Conservation (phyloP, 2,329 filamentous ascomycete genomes). For the Fusarium sp. region DNA sequence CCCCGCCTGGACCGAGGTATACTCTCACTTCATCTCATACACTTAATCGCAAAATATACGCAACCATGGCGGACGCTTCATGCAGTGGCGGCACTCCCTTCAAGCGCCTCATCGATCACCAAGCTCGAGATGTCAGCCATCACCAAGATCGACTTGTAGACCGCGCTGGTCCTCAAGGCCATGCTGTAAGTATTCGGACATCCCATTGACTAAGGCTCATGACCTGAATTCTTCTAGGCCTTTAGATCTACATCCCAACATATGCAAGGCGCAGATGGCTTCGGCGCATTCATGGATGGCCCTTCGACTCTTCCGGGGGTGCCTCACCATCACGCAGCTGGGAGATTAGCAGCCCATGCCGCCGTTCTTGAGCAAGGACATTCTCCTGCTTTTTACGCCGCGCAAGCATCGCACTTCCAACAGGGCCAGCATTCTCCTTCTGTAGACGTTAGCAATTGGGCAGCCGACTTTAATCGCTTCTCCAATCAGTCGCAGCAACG, state of each 20-base stretch:
- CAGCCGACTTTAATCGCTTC: constrained; percentile 53
- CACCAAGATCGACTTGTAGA: constrained; percentile 55
- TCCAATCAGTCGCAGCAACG: constrained; percentile 43
- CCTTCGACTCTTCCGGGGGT: constrained; percentile 45
- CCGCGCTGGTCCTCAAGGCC: constrained; percentile 44
- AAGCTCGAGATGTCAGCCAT: constrained; percentile 55
- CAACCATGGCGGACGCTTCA: constrained; percentile 54
- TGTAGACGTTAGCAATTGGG: constrained; percentile 49
- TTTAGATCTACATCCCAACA: constrained; percentile 50
- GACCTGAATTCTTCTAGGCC: constrained; percentile 38
- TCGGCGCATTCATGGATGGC: constrained; percentile 52
- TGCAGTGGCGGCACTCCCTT: constrained; percentile 58
- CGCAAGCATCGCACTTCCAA: constrained; percentile 41
- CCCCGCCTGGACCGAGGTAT: constrained; percentile 36
- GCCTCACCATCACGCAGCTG: constrained; percentile 50
- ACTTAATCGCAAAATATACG: not conserved
- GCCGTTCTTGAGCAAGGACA: constrained; percentile 48
- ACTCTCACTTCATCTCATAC: constrained; percentile 5
- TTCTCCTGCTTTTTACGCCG: constrained; percentile 35
- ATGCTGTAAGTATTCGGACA: constrained; percentile 45
- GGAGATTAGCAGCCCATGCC: constrained; percentile 51
- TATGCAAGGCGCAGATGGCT: constrained; percentile 48
- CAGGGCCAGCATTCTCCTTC: constrained; percentile 40
- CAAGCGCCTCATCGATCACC: constrained; percentile 57
- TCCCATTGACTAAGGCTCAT: not conserved